Conservation (phyloP, 148 eudicot genomes). For the Linanthus parryae region DNA sequence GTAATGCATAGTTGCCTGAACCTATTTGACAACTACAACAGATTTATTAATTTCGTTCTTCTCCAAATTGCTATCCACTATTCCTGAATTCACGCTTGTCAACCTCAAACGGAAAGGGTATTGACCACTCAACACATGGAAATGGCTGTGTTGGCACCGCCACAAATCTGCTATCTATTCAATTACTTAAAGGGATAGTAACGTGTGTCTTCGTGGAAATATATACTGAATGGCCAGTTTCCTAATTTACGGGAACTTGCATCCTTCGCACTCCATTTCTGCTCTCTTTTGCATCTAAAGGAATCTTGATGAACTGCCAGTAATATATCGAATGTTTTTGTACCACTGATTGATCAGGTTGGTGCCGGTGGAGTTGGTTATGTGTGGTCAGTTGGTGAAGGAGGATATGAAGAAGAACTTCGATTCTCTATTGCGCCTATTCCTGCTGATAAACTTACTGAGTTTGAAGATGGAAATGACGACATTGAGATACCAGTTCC, state of each 20-base stretch:
- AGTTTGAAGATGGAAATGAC: constrained; percentile 40
- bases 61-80: no score
- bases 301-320: no score
- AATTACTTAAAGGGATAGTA: no score
- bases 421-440: constrained; percentile 92
- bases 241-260: background rate
- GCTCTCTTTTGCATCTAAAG: background rate
- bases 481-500: constrained; percentile 39
- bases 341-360: constrained; percentile 39
- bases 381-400: constrained; percentile 78
- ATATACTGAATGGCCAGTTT: background rate
- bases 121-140: no score
- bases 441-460: constrained; percentile 67
- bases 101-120: no score
- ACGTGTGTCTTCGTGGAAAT: background rate
- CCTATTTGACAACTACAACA: no score
- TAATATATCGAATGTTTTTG: no score
- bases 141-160: no score
- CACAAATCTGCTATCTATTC: no score
- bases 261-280: background rate
- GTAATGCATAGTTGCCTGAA: no score
- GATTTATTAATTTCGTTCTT: no score
- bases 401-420: constrained; percentile 73
- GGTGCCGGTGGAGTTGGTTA: constrained; percentile 86
- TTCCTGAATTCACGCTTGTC: no score